Conservation (phyloP, 2,329 filamentous ascomycete genomes). For the Leptographium galeiforme region DNA sequence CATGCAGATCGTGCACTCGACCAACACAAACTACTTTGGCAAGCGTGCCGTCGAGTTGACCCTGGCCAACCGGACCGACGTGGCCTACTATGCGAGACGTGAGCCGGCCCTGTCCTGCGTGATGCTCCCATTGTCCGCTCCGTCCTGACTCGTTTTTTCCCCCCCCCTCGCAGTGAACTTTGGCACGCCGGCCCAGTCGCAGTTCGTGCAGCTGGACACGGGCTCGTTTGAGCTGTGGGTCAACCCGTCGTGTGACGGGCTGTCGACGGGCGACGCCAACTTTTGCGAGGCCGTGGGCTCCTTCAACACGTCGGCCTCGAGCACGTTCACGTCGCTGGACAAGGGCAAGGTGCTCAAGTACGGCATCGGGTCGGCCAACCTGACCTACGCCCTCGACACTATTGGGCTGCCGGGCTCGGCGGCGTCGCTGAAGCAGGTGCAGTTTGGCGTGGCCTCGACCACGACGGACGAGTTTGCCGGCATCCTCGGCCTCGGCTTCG, state of each 20-base stretch:
- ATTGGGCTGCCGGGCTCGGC: conserved; percentile 28
- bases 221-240: conserved; percentile 49
- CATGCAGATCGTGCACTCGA: conserved; percentile 29
- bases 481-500: conserved; percentile 66
- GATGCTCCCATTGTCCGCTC: too few species aligned
- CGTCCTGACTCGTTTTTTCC: not conserved
- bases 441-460: conserved; percentile 51
- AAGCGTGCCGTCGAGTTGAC: conserved; percentile 29
- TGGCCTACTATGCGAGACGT: conserved; percentile 40
- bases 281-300: conserved; percentile 33
- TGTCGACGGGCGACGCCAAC: conserved; percentile 25
- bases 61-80: conserved; percentile 36
- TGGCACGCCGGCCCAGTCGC: conserved; percentile 38
- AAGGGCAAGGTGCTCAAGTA: conserved; percentile 30
- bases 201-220: conserved; percentile 44
- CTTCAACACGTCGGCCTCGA: conserved; percentile 29
- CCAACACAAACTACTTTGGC: conserved; percentile 24
- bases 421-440: conserved; percentile 34
- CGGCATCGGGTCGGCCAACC: conserved; percentile 36
- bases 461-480: conserved; percentile 35
- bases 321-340: conserved; percentile 20
- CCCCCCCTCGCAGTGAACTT: conserved; percentile 25
- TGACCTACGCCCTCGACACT: conserved; percentile 35
- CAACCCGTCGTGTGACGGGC: conserved; percentile 42
- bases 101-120: conserved; percentile 1